A percentile compares a stretch with the other conserved stretches of the same genome.
Conservation (phyloP, 1,284 basidiomycete species). For the Ganoderma multipileum region DNA sequence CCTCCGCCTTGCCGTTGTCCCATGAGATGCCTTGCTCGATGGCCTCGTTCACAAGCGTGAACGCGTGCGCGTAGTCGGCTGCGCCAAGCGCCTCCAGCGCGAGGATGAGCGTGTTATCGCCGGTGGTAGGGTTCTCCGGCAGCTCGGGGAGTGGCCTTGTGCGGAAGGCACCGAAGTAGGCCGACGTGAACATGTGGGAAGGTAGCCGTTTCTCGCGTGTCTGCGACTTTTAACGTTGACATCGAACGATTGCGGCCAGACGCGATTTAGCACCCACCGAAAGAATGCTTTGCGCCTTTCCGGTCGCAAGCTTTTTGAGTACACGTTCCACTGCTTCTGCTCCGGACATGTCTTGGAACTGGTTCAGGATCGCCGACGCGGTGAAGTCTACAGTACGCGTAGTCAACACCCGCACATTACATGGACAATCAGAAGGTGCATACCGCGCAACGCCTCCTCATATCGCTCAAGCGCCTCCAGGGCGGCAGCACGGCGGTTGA, state of each 20-base stretch:
- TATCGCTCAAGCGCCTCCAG: conserved; percentile 81
- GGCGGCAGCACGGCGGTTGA: conserved; percentile 92
- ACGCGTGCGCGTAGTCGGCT: conserved; percentile 87
- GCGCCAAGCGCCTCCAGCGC: conserved; percentile 88
- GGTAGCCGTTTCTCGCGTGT: conserved; percentile 87
- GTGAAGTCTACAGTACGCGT: conserved; percentile 79
- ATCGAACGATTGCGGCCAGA: no score
- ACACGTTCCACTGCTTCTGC: conserved; percentile 91
- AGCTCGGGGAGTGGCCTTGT: conserved; percentile 74
- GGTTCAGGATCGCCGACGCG: conserved; percentile 92
- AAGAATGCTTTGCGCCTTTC: conserved; percentile 79
- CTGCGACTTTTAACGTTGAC: conserved; percentile 42
- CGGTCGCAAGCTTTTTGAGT: conserved; percentile 82
- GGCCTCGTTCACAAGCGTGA: conserved; percentile 85
- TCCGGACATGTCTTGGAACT: conserved; percentile 87
- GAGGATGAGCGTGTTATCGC: conserved; percentile 85
- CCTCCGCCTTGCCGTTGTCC: conserved; percentile 83
- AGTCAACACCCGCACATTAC: not conserved
- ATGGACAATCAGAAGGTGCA: conserved; percentile 31
- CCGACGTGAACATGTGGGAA: conserved; percentile 92
- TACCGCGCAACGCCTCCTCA: conserved; percentile 83
- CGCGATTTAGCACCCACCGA: conserved; percentile 46
- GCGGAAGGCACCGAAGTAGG: conserved; percentile 98
- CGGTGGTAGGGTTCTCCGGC: conserved; percentile 79
- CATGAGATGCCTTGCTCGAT: conserved; percentile 89